These are phyloP conservation scores for Rubia yunnanensis DNA, from an alignment of 257 asterid species.

Conservation along the genomic window DNA sequence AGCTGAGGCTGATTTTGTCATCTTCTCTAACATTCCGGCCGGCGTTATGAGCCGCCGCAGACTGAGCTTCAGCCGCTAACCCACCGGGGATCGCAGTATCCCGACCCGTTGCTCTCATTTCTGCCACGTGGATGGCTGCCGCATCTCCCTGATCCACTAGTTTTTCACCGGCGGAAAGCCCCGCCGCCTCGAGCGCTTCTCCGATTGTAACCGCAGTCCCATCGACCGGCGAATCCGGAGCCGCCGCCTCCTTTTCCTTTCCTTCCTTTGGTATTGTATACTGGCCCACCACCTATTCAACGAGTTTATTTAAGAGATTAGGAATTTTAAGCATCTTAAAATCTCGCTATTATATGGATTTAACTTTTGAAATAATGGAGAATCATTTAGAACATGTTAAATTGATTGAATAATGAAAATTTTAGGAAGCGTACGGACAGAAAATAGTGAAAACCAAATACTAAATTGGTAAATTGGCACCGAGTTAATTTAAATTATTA, in stretches of 20 bases:
- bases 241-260: background rate
- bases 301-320: no score
- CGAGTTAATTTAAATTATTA: no score
- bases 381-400: no score
- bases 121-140: constrained; percentile 27
- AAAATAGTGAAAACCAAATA: no score
- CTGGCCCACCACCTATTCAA: constrained; percentile 8
- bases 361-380: no score
- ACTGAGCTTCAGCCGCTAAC: constrained; percentile 21
- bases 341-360: no score
- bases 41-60: constrained; percentile 18
- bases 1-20: constrained; percentile 17
- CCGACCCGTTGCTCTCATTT: constrained; percentile 20
- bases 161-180: constrained; percentile 11
- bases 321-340: no score
- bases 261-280: constrained; percentile 4
- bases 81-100: constrained; percentile 19
- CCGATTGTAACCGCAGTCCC: constrained; percentile 14
- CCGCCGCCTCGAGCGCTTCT: constrained; percentile 22
- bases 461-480: no score
- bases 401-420: no score
- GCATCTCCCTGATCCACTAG: constrained; percentile 16
- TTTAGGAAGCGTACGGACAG: no score
- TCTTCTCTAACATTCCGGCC: constrained; percentile 9
- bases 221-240: constrained; percentile 9